Base-by-base conservation (phyloP, 257 asterid species). In the Gentiana straminea region DNA sequence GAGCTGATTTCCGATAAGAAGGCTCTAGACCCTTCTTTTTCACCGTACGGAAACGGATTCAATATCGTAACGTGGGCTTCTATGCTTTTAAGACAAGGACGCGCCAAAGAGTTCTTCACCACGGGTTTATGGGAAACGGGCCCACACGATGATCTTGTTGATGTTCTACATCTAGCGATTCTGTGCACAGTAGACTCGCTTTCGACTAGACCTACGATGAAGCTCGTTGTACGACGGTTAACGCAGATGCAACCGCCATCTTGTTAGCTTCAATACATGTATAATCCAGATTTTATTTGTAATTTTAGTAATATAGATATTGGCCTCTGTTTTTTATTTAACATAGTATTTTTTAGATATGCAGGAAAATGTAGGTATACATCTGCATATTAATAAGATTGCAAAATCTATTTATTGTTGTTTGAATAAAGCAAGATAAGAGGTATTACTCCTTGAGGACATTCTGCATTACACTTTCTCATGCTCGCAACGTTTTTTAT, bases 31-130 rank as follows among this genome's bases (percentile, higher is more conserved):
- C 97, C 97, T 1, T 90, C 94, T 1, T 86, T 90, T 53, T 86
- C 94, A n/a, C 72, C 93, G 1, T 90, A 76, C 4, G 97, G 94
- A 7, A 80, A 90, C 35, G 95, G 95, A 1, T 90, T 90, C 77
- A 84, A 90, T 73, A 86, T 90, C 2, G 96, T 86, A 2, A 84
- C 86, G 1, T 90, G 97, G 97, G 97, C 94, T 1, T 72, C 84
- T 67, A 86, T 86, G 96, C 94, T 86, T n/a, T 51, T 90, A 69
- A 57, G 94, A 32, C 84, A 80, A 62, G 94, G 97, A 4, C 79
- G 86, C 36, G 94, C 94, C 3, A 82, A 74, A 71, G 95, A 90
- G 79, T 80, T 90, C 79, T 90, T 90, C 58, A 70, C 94, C 0
- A 77, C 81, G 0, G 95, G 96, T 9, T 71, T 86, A 50, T 90